phyloP scores from a whole-genome alignment of 2,329 filamentous ascomycete genomes.

The Microsporum ferrugineum region DNA sequence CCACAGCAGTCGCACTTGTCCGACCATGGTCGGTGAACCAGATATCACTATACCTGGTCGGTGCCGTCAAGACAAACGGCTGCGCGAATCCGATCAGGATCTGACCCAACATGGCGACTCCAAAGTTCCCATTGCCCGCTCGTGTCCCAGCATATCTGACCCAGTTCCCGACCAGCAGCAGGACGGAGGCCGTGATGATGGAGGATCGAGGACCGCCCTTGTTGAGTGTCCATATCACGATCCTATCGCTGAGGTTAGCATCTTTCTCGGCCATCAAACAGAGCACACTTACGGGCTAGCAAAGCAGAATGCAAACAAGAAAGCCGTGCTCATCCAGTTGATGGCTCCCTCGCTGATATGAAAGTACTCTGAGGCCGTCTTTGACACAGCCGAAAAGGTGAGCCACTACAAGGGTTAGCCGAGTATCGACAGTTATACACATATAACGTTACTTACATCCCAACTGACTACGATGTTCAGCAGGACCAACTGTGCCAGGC shows the following conservation, averaged over 20 bases:
- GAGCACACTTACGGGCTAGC: conserved; percentile 49
- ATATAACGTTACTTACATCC: conserved; percentile 57
- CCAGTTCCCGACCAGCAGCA: conserved; percentile 81
- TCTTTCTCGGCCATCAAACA: neutral
- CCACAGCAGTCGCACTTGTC: conserved; percentile 75
- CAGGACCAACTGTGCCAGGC: conserved; percentile 68
- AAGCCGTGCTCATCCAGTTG: conserved; percentile 87
- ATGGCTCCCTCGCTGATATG: conserved; percentile 60
- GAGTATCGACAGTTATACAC: neutral
- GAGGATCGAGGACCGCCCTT: conserved; percentile 62
- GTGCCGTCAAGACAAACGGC: conserved; percentile 80
- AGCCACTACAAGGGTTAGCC: conserved; percentile 55
- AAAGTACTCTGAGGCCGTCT: conserved; percentile 64
- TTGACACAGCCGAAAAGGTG: conserved; percentile 75
- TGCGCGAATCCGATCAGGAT: conserved; percentile 81
- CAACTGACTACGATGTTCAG: conserved; percentile 90
- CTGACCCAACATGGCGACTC: conserved; percentile 78
- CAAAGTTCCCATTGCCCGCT: conserved; percentile 52
- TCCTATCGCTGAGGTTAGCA: conserved; percentile 17
- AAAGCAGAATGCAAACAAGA: conserved; percentile 71
- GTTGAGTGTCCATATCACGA: conserved; percentile 67
- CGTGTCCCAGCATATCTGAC: conserved; percentile 65
- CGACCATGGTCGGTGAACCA: conserved; percentile 85
- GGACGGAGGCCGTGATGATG: conserved; percentile 59
- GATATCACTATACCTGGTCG: conserved; percentile 80